phyloP scores from a whole-genome alignment of 176 grass and related monocot species.

The Carex myosuroides region DNA sequence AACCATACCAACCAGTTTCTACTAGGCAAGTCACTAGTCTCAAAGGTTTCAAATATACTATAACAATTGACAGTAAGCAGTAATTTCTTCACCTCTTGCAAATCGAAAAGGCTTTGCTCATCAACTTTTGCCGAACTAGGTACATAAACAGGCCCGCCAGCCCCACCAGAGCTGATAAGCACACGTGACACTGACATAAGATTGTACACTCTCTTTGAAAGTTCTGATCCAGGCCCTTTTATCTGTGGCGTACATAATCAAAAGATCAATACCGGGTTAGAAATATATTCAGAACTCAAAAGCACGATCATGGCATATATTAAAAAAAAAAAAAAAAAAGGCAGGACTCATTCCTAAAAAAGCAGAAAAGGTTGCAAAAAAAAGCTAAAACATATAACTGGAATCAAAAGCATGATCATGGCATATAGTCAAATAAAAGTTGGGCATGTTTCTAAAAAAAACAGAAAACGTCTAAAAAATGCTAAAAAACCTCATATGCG shows the following conservation, averaged over 20 bases:
- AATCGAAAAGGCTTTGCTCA: slow-evolving; percentile 50
- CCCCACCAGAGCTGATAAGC: slow-evolving; percentile 42
- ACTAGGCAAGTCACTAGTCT: no score
- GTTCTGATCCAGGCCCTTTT: slow-evolving; percentile 69
- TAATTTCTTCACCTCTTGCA: slow-evolving; percentile 54
- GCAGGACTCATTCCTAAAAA: not conserved
- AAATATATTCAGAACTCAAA: not conserved
- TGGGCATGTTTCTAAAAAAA: not conserved
- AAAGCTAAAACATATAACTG: not conserved
- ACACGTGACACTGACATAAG: slow-evolving; percentile 57
- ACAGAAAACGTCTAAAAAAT: not conserved
- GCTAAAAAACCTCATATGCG: not conserved
- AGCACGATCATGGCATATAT: not conserved
- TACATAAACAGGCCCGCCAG: slow-evolving; percentile 48
- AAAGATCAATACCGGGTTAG: not conserved
- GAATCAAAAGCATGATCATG: not conserved
- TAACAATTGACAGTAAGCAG: not conserved
- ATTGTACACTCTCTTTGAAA: slow-evolving; percentile 73
- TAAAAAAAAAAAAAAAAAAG: not conserved
- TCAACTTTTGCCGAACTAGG: slow-evolving; percentile 61
- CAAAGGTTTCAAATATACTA: not conserved
- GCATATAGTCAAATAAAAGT: not conserved
- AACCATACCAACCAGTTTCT: not conserved
- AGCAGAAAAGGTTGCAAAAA: not conserved
- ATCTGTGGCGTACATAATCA: slow-evolving; percentile 31